Base-by-base conservation (phyloP, 176 grass and related monocot species). In the Paspalum notatum region DNA sequence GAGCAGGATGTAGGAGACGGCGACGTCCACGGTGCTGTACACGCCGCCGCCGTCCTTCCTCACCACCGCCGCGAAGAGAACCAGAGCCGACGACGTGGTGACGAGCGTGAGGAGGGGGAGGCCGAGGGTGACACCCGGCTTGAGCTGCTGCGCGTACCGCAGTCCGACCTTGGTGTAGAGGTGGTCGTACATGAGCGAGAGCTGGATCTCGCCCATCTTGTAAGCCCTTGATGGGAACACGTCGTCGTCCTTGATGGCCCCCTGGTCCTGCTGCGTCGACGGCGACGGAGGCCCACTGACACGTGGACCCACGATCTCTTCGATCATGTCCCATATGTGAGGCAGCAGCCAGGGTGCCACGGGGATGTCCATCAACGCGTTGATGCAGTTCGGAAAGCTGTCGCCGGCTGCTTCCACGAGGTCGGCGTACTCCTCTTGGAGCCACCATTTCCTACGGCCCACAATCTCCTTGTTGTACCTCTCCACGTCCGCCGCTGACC, bases 181-280 rank as follows among this genome's bases (percentile, higher is more conserved):
- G 2, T 65, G 32, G 78, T 87, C 85, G 24, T 85, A 87, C 5
- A 91, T 25, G 20, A 91, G 75, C 0, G 85, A 87, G 40, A 91
- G 89, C 81, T 91, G 80, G 17, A 91, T 76, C 78, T 91, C 89
- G 1, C 40, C 70, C 45, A 84, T 1, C 67, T 77, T 80, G 37
- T 80, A 91, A 7, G 80, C 75, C 59, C 45, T 40, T 5, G 2
- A 4, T 2, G 62, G 14, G 61, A 79, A 79, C 76, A 10, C 10
- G 6, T 74, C 71, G 32, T 55, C 51, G 5, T 17, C n/a, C n/a
- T n/a, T n/a, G n/a, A n/a, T 20, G 15, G 18, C 17, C 5, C 5
- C 18, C 17, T 32, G 32, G 32, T 32, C 32, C 32, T 32, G 32
- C 32, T 32, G 32, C 32, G 32, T 32, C 32, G 32, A 32, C 32